Evolutionary conservation across 495 filamentous ascomycete genomes (phyloP), one percentile per base, ranked within the genome.

Genomic region (Physcia stellaris): DNA sequence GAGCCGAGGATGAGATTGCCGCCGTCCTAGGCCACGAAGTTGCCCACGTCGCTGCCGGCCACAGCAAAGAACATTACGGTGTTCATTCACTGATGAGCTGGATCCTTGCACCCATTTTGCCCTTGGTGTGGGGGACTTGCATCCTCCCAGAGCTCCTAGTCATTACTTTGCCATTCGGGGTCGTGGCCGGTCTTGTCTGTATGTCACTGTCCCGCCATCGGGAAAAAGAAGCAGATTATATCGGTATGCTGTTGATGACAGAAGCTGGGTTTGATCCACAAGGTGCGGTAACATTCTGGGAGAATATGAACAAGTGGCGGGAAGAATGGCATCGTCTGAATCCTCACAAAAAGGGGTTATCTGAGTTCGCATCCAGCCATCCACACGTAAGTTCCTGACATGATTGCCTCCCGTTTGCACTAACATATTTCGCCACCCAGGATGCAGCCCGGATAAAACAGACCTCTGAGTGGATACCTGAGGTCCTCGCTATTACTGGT

Each of bases 201-300:
- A 4, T 12, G 24, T 12, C 2, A 7, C 11, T 3, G 13, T 16
- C 18, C 33, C 4, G 16, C 4, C 10, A 37, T 2, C 6, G 12
- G 4, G 35, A 37, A 15, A 2, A 12, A 5, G 35, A 37, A 26
- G 35, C 35, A n/a, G 35, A 37, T 18, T 13, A 37, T n/a, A 37
- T 37, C 1, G 35, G 35, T 4, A 21, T 27, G 35, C 35, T 37
- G 22, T 18, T 37, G 19, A 37, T 37, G 35, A 18, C 35, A 4
- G 35, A 37, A 18, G 35, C 35, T 22, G 35, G 35, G 6, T 37
- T 24, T 4, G 35, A 37, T 15, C 35, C 35, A n/a, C 13, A 13
- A n/a, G 35, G n/a, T 16, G 22, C 21, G n/a, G 4, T 16, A 3
- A 15, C 35, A 16, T 27, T 37, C 12, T 37, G 22, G 22, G 19